Base-by-base conservation (phyloP, 2,329 filamentous ascomycete genomes). In the Aspergillus cejpii region DNA sequence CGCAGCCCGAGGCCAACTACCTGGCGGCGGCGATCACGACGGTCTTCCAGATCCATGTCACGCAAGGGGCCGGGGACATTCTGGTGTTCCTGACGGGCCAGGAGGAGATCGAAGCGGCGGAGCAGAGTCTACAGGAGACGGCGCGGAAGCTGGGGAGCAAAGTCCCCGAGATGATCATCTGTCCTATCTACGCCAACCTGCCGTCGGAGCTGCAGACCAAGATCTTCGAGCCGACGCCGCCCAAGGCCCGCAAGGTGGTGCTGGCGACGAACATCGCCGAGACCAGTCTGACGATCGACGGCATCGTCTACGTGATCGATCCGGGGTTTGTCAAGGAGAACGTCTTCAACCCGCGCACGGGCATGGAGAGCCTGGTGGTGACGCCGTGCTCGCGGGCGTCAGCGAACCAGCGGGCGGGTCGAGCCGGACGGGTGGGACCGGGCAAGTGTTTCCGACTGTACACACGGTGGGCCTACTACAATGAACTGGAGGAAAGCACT, bases 191-290 rank as follows among this genome's bases (percentile, higher is more conserved):
- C 62, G 87, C 89, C 59, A 95, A 94, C 58, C 70, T 98, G 29
- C 90, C 90, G 0, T 89, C 88, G 0, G 90, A 97, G 47, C 71
- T 94, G 1, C 92, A 98, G 63, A 80, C 85, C 38, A 91, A 91
- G 63, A 95, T 97, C 53, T 98, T 98, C 59, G 88, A 95, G 58
- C 89, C 90, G 0, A 94, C 91, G 0, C 91, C 92, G 0, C 80
- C 84, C 0, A 84, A 84, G 14, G 84, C 86, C 0, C 79, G 92
- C 21, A 98, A 97, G 63, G 88, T 97, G 0, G 88, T 98, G 0
- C 71, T 97, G 28, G 89, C 91, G 0, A 97, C 92, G 2, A 98
- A 98, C 62, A 97, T 98, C 65, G 92, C 92, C 2, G 92, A 98
- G 66, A 98, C 92, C 0, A 89, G 83, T 73, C 71, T 98, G 60